Percentiles rank a stretch among this genome's conserved stretches.
Evolutionary conservation across 371 early-diverging fungal genomes (phyloP).

Genomic region (Rhizopus arrhizus): DNA sequence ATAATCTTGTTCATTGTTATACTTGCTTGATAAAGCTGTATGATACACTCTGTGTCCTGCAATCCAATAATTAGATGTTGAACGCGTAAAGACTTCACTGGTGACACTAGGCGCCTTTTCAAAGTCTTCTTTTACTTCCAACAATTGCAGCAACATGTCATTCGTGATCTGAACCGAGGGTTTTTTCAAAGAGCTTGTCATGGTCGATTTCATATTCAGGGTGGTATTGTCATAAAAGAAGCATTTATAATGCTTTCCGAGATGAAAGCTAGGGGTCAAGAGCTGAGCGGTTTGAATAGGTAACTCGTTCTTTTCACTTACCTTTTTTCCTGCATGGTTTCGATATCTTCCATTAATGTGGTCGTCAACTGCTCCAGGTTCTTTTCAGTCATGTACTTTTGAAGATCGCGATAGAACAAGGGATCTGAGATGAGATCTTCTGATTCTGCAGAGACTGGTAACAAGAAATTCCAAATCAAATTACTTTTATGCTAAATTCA

Average conservation of each 20-base stretch:
- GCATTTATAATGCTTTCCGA: slow-evolving; percentile 46
- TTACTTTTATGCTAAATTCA: slow-evolving; percentile 34
- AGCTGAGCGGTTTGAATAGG: background rate
- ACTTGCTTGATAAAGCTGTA: slow-evolving; percentile 9
- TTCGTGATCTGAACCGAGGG: slow-evolving; percentile 32
- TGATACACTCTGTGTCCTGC: slow-evolving; percentile 57
- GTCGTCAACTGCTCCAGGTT: slow-evolving; percentile 25
- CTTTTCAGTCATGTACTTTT: slow-evolving; percentile 29
- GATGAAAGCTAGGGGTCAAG: slow-evolving; percentile 17
- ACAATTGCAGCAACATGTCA: slow-evolving; percentile 50
- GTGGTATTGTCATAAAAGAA: slow-evolving; percentile 51
- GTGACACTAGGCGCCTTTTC: slow-evolving; percentile 44
- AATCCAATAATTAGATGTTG: slow-evolving; percentile 64
- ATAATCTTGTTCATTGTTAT: slow-evolving; percentile 24
- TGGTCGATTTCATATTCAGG: slow-evolving; percentile 43
- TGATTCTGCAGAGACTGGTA: slow-evolving; percentile 32
- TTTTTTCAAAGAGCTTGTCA: slow-evolving; percentile 26
- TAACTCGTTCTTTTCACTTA: slow-evolving; percentile 8
- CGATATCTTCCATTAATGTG: slow-evolving; percentile 25
- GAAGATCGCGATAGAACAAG: slow-evolving; percentile 31
- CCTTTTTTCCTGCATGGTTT: slow-evolving; percentile 38
- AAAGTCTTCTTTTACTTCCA: slow-evolving; percentile 61
- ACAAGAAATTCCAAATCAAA: slow-evolving; percentile 42
- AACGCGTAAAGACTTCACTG: slow-evolving; percentile 61
- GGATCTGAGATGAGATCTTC: slow-evolving; percentile 33